These are phyloP conservation scores for Nannizziopsis arthrosporioides DNA, from an alignment of 2,329 filamentous ascomycete genomes.

Conservation along the genomic window DNA sequence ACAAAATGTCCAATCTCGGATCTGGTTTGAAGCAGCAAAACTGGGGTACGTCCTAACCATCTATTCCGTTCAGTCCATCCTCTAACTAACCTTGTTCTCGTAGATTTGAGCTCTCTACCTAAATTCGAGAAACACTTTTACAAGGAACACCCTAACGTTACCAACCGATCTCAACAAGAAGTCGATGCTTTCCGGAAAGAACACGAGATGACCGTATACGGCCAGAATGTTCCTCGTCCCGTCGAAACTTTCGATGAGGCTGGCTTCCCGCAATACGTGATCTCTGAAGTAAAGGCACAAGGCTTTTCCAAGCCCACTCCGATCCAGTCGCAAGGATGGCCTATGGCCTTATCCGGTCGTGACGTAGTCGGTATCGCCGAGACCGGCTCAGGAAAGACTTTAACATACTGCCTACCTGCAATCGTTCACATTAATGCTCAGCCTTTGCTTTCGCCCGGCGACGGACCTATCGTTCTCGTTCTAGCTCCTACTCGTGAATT, in stretches of 20 bases:
- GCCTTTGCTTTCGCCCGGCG: slow-evolving; percentile 84
- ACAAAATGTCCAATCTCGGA: slow-evolving; percentile 88
- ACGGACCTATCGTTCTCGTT: slow-evolving; percentile 92
- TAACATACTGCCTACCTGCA: slow-evolving; percentile 93
- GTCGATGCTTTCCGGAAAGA: slow-evolving; percentile 80
- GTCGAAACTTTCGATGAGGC: slow-evolving; percentile 97
- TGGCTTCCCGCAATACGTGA: slow-evolving; percentile 90
- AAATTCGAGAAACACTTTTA: slow-evolving; percentile 99
- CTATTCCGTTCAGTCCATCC: background rate
- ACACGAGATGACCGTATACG: slow-evolving; percentile 72
- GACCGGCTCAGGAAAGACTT: slow-evolving; percentile 97
- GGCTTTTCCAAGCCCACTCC: slow-evolving; percentile 87
- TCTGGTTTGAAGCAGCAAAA: slow-evolving; percentile 74
- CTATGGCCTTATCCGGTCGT: slow-evolving; percentile 94
- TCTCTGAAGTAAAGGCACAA: slow-evolving; percentile 97
- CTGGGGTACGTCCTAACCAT: slow-evolving; percentile 56
- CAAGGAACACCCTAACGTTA: slow-evolving; percentile 79
- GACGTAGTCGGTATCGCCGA: slow-evolving; percentile 98
- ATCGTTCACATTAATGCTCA: slow-evolving; percentile 99
- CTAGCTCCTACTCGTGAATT: slow-evolving; percentile 94
- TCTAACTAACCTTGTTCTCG: slow-evolving; percentile 20
- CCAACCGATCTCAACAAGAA: slow-evolving; percentile 60
- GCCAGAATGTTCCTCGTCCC: slow-evolving; percentile 73
- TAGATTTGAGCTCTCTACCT: slow-evolving; percentile 66
- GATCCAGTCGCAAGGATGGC: slow-evolving; percentile 98